phyloP scores from a whole-genome alignment of 768 basidiomycete species.

The Lactarius akahatsu region DNA sequence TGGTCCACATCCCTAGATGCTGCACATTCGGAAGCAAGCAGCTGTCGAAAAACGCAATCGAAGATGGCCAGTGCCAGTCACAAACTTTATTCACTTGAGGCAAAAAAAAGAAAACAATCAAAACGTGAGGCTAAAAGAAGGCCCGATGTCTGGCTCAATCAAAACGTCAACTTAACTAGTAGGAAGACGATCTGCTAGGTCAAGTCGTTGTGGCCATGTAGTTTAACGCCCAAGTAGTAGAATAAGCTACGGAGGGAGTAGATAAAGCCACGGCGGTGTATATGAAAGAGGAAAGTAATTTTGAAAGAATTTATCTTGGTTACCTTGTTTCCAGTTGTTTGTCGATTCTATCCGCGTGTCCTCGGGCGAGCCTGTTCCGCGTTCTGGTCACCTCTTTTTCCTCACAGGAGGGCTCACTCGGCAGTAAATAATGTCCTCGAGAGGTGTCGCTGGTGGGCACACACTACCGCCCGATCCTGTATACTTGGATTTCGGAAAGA shows the following conservation, averaged over 20 bases:
- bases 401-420: neutral
- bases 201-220: slow-evolving; percentile 53
- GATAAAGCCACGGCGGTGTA: slow-evolving; percentile 53
- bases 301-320: neutral
- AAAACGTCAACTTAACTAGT: slow-evolving; percentile 48
- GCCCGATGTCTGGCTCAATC: slow-evolving; percentile 34
- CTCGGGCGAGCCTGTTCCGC: neutral
- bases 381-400: slow-evolving; percentile 12
- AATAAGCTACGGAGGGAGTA: slow-evolving; percentile 49
- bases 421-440: slow-evolving; percentile 23
- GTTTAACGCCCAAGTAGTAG: slow-evolving; percentile 66
- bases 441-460: slow-evolving; percentile 24
- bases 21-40: neutral
- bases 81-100: neutral
- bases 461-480: slow-evolving; percentile 51
- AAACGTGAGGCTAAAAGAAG: neutral
- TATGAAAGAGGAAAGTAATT: neutral
- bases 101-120: neutral
- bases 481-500: slow-evolving; percentile 57
- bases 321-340: slow-evolving; percentile 2
- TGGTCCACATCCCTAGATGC: neutral
- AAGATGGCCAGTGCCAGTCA: neutral
- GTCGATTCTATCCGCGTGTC: neutral
- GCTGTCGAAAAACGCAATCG: neutral
- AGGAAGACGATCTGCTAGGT: slow-evolving; percentile 61